Conservation (phyloP, 2,329 filamentous ascomycete genomes). For the Alternaria incomplexa region DNA sequence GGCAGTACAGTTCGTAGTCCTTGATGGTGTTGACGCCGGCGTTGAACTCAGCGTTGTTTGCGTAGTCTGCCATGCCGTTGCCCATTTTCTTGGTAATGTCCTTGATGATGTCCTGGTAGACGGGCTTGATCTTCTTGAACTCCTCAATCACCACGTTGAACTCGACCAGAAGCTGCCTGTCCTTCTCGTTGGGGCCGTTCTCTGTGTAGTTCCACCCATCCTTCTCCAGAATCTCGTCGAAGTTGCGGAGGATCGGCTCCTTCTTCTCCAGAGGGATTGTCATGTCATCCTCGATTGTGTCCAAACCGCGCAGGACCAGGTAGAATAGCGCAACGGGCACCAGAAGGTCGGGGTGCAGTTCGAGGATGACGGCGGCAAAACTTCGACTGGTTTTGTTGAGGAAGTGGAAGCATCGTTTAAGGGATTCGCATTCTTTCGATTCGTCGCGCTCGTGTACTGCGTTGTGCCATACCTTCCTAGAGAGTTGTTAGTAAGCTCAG, state of each 20-base stretch:
- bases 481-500: conserved; percentile 12
- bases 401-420: conserved; percentile 84
- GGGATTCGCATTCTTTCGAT: conserved; percentile 73
- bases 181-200: conserved; percentile 91
- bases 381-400: conserved; percentile 89
- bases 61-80: conserved; percentile 98
- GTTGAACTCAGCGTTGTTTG: conserved; percentile 80
- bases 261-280: conserved; percentile 82
- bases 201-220: conserved; percentile 91
- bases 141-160: conserved; percentile 88
- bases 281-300: conserved; percentile 99
- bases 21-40: conserved; percentile 81
- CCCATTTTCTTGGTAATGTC: conserved; percentile 96
- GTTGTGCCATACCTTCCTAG: conserved; percentile 97
- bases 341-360: conserved; percentile 92
- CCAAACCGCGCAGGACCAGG: conserved; percentile 85
- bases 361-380: conserved; percentile 91
- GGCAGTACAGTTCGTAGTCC: conserved; percentile 96
- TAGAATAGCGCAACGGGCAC: conserved; percentile 92
- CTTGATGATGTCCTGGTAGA: conserved; percentile 84
- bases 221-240: conserved; percentile 76
- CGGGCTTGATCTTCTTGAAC: conserved; percentile 84
- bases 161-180: conserved; percentile 87
- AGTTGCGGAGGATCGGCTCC: conserved; percentile 82
- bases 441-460: conserved; percentile 84